Base-by-base conservation (phyloP, 2,329 filamentous ascomycete genomes). In the Leptographium wingfieldii region DNA sequence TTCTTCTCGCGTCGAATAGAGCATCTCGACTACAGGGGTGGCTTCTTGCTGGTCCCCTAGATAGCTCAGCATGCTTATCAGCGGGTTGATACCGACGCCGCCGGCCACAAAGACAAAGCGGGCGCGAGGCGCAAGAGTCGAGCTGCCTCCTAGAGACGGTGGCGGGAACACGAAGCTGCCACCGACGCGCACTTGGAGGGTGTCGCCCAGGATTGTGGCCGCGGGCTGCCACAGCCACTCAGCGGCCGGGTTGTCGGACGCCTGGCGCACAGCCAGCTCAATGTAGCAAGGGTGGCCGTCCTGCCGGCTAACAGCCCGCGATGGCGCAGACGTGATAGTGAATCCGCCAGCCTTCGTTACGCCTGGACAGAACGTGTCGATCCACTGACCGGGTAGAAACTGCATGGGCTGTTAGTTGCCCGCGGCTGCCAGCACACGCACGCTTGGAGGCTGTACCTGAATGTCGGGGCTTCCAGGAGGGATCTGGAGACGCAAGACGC, bases 151-250 rank as follows among this genome's bases (percentile, higher is more conserved):
- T 70, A 19, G 2, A 1, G 76, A 73, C 0, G 87, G 27, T 3
- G 91, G 27, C 3, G 91, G 91, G 76, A 85, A 95, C 3, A 86
- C 79, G 67, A 96, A 96, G 65, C 83, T 85, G 0, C 91, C 91
- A 1, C 91, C 91, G 1, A 94, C 82, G 35, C 90, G 81, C 35
- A 95, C 83, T 1, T 73, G 73, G 16, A 95, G 72, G 56, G 78
- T 73, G 12, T 76, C 73, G 1, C 80, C 79, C 2, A 87, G 63
- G 57, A 94, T 84, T 1, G 74, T 67, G 3, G 67, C 63, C 0
- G 80, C 72, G 11, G 61, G 55, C 25, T 67, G 78, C 87, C 87
- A 95, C 5, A 95, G 78, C 84, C 87, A 95, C 56, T 82, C 82
- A 0, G 89, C 89, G 0, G 87, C 78, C 0, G 87, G 85, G 66